These are phyloP conservation scores for Ceratobasidium sp. DNA, from an alignment of 1,284 basidiomycete species.

Conservation along the genomic window DNA sequence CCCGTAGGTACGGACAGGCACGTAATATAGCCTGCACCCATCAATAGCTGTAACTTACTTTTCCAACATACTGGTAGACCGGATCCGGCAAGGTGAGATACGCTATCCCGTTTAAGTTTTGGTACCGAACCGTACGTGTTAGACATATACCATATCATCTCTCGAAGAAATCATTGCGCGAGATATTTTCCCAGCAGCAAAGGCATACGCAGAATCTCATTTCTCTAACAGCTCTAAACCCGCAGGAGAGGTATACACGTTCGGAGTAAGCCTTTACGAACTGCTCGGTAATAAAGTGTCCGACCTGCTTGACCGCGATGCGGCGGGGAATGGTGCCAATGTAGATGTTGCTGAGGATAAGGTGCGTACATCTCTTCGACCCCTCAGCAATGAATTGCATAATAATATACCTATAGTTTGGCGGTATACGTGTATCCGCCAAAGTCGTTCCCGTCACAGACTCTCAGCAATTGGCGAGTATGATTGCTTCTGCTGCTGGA, in stretches of 20 bases:
- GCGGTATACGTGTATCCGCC: constrained; percentile 32
- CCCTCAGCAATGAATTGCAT: background rate
- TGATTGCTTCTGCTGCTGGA: constrained; percentile 29
- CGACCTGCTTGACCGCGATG: constrained; percentile 33
- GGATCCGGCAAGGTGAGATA: constrained; percentile 35
- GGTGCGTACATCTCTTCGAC: background rate
- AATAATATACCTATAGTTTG: constrained; percentile 9
- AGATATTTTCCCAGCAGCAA: constrained; percentile 27
- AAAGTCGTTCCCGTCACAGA: constrained; percentile 23
- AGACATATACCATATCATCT: constrained; percentile 44
- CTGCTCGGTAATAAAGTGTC: constrained; percentile 38
- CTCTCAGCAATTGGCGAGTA: constrained; percentile 12
- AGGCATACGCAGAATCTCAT: constrained; percentile 24
- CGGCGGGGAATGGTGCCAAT: constrained; percentile 18
- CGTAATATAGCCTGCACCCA: background rate
- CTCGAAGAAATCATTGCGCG: constrained; percentile 43
- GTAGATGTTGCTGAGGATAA: constrained; percentile 43
- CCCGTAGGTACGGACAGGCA: constrained; percentile 37
- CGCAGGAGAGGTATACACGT: constrained; percentile 23
- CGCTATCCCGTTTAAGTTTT: background rate
- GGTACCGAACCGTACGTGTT: background rate
- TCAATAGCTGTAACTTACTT: background rate
- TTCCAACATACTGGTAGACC: background rate
- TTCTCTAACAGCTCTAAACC: constrained; percentile 22
- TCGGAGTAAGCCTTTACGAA: constrained; percentile 42